Conservation (phyloP, 2,329 filamentous ascomycete species). For the Pseudocercospora fuligena region DNA sequence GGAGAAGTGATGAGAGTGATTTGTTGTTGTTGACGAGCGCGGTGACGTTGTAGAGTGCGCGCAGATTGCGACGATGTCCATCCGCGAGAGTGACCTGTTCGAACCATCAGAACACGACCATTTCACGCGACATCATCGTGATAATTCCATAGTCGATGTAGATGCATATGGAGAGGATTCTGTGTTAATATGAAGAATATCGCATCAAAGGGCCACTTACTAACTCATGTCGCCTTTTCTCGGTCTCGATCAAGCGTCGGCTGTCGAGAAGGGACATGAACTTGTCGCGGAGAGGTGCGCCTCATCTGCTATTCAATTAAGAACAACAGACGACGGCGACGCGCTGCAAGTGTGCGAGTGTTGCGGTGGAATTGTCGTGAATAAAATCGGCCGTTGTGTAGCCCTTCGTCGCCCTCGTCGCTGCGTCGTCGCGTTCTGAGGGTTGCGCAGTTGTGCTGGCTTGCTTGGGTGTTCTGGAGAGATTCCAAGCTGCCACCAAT, state of each 20-base stretch:
- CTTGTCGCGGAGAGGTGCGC: slow-evolving; percentile 45
- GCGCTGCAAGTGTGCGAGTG: slow-evolving; percentile 7
- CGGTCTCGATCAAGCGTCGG: slow-evolving; percentile 42
- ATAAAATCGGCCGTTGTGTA: slow-evolving; percentile 4
- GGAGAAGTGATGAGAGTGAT: slow-evolving; percentile 7
- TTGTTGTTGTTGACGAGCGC: slow-evolving; percentile 21
- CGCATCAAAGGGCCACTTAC: slow-evolving; percentile 12
- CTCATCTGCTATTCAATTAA: slow-evolving; percentile 52
- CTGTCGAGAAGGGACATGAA: slow-evolving; percentile 56
- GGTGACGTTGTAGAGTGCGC: slow-evolving; percentile 20
- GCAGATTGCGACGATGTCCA: slow-evolving; percentile 19
- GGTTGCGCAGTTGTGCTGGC: background rate
- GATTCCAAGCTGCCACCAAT: too few species aligned
- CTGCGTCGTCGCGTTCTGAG: background rate
- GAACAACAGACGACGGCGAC: slow-evolving; percentile 36
- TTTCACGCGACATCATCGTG: slow-evolving; percentile 2
- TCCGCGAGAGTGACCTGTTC: slow-evolving; percentile 12
- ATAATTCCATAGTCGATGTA: background rate
- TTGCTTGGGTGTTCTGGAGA: background rate
- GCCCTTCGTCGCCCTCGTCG: slow-evolving; percentile 9
- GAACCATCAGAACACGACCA: slow-evolving; percentile 18
- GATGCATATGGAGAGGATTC: background rate
- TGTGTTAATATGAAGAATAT: slow-evolving; percentile 13
- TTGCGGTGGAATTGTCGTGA: background rate
- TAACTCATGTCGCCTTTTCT: slow-evolving; percentile 14